phyloP scores from a whole-genome alignment of 2,329 filamentous ascomycete species.

The Fusarium sp. region DNA sequence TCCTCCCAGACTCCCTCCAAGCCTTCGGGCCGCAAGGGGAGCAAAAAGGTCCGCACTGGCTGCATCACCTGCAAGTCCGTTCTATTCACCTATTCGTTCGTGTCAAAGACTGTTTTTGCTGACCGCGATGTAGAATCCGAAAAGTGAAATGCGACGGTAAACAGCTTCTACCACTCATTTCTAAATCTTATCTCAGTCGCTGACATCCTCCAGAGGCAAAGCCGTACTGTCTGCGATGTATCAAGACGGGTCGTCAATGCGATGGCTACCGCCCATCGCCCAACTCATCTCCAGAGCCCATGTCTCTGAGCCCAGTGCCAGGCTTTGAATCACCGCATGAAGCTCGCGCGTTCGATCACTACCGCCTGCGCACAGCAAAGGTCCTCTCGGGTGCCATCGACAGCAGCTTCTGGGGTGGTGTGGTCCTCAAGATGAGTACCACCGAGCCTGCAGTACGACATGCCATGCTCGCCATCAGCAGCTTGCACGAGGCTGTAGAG shows the following conservation, averaged over 20 bases:
- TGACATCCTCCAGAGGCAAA: conserved; percentile 57
- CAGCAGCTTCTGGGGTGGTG: conserved; percentile 58
- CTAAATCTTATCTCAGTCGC: background rate
- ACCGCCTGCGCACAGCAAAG: conserved; percentile 54
- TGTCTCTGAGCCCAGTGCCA: conserved; percentile 29
- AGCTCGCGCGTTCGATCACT: conserved; percentile 51
- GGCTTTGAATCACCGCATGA: conserved; percentile 43
- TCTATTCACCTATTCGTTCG: background rate
- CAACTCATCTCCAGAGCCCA: conserved; percentile 33
- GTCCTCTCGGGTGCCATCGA: conserved; percentile 59
- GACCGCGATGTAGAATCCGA: conserved; percentile 8
- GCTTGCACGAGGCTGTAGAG: conserved; percentile 57
- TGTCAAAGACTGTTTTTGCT: background rate
- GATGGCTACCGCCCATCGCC: conserved; percentile 62
- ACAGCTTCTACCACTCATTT: background rate
- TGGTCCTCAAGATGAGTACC: conserved; percentile 61
- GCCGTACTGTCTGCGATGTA: conserved; percentile 65
- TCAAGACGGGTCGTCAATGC: conserved; percentile 67
- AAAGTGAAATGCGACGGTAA: conserved; percentile 33
- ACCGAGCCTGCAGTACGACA: conserved; percentile 62
- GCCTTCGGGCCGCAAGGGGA: conserved; percentile 56
- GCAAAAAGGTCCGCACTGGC: conserved; percentile 62
- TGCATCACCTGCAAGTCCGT: conserved; percentile 69
- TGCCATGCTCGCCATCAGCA: conserved; percentile 63
- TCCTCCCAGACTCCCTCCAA: conserved; percentile 18